Evolutionary conservation across 202 grass and related monocot genomes (phyloP).

Genomic region (Saccharum hybrid): DNA sequence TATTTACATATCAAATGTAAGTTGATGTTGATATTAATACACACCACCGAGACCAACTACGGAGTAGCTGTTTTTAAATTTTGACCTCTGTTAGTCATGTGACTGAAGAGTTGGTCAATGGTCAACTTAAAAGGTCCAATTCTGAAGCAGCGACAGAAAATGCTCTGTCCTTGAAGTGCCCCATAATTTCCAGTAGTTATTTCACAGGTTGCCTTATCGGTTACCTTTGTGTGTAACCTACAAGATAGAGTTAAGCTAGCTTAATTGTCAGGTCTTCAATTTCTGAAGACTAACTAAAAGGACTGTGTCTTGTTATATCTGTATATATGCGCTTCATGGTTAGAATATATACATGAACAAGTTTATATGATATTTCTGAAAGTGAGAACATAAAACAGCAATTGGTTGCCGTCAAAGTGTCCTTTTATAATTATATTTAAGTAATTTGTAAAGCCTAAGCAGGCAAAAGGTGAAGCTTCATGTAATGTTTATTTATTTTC

Average conservation of each 20-base stretch:
- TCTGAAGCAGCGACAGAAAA: background rate
- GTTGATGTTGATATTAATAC: background rate
- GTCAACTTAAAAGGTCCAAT: background rate
- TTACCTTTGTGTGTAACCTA: constrained; percentile 28
- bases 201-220: background rate
- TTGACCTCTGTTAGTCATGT: background rate
- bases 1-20: background rate
- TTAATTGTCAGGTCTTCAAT: constrained; percentile 17
- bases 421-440: background rate
- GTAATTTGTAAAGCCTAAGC: background rate
- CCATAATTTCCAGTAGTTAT: background rate
- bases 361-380: background rate
- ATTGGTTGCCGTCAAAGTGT: background rate
- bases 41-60: background rate
- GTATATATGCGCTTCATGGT: background rate
- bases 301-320: background rate
- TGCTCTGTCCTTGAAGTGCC: background rate
- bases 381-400: background rate
- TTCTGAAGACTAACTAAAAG: constrained; percentile 3
- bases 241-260: constrained; percentile 3
- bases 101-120: background rate
- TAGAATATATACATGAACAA: background rate
- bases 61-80: background rate
- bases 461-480: background rate
- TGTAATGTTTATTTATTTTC: background rate